Evolutionary conservation across 768 basidiomycete species (phyloP), one percentile per base, ranked within the genome.

Genomic region (Epithele typhae): DNA sequence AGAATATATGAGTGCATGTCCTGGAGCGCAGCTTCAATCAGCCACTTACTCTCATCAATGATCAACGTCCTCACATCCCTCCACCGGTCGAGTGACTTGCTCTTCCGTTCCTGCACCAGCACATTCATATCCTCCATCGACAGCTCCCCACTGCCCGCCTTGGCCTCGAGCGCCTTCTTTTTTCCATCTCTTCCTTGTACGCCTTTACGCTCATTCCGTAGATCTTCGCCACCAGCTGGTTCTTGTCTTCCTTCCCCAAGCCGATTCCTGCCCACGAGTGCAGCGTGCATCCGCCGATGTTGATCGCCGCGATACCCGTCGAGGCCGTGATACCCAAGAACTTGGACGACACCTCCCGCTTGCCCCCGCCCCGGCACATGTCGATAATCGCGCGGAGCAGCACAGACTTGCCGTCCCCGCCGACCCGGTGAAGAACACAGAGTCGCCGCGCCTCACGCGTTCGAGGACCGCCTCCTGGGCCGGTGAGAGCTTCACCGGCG

Each of bases 371-470:
- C 25, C 73, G 71, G 36, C 73, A 70, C 25, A 58, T 57, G 21
- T 66, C 54, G 49, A 93, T 91, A 48, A 93, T 87, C 57, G 83
- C 81, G 3, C 85, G 74, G 14, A 93, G 68, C 0, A 92, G 67
- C 6, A 92, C 83, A 0, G 90, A 92, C 65, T 93, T 93, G 21
- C 90, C 2, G 90, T 92, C 21, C 82, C 89, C 43, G 91, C 91
- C 15, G 86, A 84, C 2, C 91, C 91, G 0, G 90, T 92, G 62
- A 92, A 92, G 65, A 92, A 92, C 7, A 92, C 79, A 56, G 70
- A 90, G 52, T 76, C 65, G 3, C 82, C 80, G 9, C 66, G 66
- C 37, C 78, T 73, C 6, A 92, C 86, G 54, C 59, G 64, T 12
- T 68, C 54, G 6, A 84, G 59, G 5, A 84, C 75, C 3, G 43